phyloP scores from a whole-genome alignment of 345 rosid species.

The Raphanus sativus region DNA sequence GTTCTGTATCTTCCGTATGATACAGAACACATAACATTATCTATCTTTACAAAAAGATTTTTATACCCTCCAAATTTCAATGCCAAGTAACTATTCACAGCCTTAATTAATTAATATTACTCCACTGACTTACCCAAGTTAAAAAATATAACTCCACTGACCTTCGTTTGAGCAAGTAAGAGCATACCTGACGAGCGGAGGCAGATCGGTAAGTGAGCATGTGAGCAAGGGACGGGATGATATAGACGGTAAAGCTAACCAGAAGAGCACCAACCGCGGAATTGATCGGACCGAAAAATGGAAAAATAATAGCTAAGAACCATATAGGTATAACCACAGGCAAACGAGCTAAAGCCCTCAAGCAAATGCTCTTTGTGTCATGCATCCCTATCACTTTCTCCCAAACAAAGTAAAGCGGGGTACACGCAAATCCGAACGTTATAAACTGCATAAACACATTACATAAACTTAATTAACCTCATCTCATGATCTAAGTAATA shows the following conservation, averaged over 20 bases:
- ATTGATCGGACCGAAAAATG: conserved; percentile 95
- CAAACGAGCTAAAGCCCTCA: conserved; percentile 88
- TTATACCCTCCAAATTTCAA: conserved; percentile 8
- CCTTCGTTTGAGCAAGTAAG: background rate
- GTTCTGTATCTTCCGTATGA: conserved; percentile 27
- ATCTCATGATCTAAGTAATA: background rate
- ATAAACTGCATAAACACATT: conserved; percentile 62
- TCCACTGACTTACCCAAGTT: background rate
- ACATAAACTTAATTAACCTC: background rate
- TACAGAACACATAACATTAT: conserved; percentile 33
- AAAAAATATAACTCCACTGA: background rate
- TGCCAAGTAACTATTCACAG: background rate
- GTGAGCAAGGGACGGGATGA: conserved; percentile 89
- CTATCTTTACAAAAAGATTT: background rate
- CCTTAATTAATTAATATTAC: background rate
- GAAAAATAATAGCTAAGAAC: conserved; percentile 98
- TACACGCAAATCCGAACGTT: conserved; percentile 97
- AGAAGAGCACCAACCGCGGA: conserved; percentile 97
- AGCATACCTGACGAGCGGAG: conserved; percentile 82
- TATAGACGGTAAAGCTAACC: conserved; percentile 98
- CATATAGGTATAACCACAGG: conserved; percentile 98
- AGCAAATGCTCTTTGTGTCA: conserved; percentile 80
- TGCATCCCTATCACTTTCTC: conserved; percentile 99
- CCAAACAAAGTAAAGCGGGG: conserved; percentile 97
- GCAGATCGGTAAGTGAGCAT: conserved; percentile 96